Evolutionary conservation across 2,329 filamentous ascomycete genomes (phyloP).

Genomic region (Volutella citrinella): DNA sequence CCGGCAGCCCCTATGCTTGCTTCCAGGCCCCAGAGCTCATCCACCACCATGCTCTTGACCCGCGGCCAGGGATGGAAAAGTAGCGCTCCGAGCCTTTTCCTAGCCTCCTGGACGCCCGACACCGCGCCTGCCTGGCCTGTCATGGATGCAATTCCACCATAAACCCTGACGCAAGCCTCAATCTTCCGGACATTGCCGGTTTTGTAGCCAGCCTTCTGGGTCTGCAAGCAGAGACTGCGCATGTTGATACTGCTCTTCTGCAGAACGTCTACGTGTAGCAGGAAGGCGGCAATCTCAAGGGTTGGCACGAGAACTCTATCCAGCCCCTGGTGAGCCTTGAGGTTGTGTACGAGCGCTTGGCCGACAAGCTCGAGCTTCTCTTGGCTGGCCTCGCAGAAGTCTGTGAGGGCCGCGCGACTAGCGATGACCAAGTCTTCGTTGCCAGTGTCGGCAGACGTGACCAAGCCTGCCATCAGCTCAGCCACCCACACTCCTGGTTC

Average conservation of each 20-base stretch:
- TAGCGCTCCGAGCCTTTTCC: conserved; percentile 69
- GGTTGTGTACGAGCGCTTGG: conserved; percentile 50
- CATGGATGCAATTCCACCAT: conserved; percentile 61
- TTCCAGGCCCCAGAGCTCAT: conserved; percentile 55
- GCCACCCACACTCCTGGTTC: conserved; percentile 41
- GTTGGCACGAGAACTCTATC: conserved; percentile 74
- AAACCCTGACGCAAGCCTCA: conserved; percentile 75
- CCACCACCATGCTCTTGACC: conserved; percentile 59
- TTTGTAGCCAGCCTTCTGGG: conserved; percentile 80
- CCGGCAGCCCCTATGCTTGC: conserved; percentile 26
- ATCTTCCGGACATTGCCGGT: conserved; percentile 79
- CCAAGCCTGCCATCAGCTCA: conserved; percentile 62
- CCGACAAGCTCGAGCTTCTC: conserved; percentile 44
- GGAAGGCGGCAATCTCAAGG: conserved; percentile 73
- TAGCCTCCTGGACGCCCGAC: conserved; percentile 47
- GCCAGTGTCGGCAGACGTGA: conserved; percentile 73
- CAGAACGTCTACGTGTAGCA: conserved; percentile 63
- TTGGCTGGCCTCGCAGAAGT: conserved; percentile 44
- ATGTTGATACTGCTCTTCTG: conserved; percentile 40
- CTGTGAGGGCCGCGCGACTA: conserved; percentile 62
- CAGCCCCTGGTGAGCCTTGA: conserved; percentile 51
- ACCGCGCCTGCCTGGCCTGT: conserved; percentile 14
- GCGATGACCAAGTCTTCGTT: conserved; percentile 72
- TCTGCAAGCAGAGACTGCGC: conserved; percentile 62
- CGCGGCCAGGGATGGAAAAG: conserved; percentile 80